Evolutionary conservation across 176 grass and related monocot species (phyloP), one percentile per base, ranked within the genome.

Genomic region (Eragrostis curvula): DNA sequence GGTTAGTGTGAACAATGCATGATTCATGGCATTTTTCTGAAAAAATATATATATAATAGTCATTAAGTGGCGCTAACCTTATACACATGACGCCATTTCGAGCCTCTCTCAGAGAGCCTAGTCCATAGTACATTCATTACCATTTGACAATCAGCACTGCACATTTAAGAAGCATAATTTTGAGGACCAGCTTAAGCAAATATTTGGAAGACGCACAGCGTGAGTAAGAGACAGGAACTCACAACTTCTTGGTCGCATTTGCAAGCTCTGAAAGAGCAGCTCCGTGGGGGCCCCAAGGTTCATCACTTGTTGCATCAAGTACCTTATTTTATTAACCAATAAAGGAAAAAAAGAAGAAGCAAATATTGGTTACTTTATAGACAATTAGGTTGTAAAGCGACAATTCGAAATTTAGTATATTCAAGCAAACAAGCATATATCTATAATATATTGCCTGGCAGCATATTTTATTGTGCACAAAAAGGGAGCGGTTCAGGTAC

Each of bases 41-140:
- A 56, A 61, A 45, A 56, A 20, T 44, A 68, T n/a, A 9, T 9
- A 65, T 36, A 85, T 17, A 71, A 29, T 77, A 58, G 48, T 50
- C 65, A 72, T 49, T 47, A 58, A 77, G 41, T 61, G 62, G 43
- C 17, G 81, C 66, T 14, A 81, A 90, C 79, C 91, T 99, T 96
- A 47, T 96, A 99, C 13, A 89, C 93, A 81, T 99, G 93, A 41
- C 93, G 93, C 97, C 97, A 99, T 62, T 95, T 94, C 8, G 89
- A 52, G 70, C 87, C 91, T 74, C 85, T 80, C 73, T 99, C 97
- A 36, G 83, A 59, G 47, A 99, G 53, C 74, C 93, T 96, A 83
- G 87, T 83, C 93, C 97, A 99, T 44, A 99, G 83, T 23, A 96
- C 97, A 92, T 79, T 85, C 97, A 99, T 94, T 90, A 99, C 87